Percentiles rank a stretch among this genome's conserved stretches.
These are phyloP conservation scores for Colletotrichum scovillei DNA, from an alignment of 2,329 filamentous ascomycete genomes.

Conservation along the genomic window DNA sequence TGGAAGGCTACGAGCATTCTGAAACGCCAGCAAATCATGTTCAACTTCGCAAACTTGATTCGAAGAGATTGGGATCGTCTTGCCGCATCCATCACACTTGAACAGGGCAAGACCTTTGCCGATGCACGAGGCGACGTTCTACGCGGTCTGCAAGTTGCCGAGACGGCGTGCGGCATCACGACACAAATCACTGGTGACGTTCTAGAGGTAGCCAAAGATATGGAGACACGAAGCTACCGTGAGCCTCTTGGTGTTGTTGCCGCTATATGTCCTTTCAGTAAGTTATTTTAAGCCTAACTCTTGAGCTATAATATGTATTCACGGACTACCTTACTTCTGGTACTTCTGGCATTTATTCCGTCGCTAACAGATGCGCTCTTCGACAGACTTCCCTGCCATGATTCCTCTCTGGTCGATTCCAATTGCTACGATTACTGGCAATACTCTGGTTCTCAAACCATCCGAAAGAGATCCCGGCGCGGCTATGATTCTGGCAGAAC, in stretches of 20 bases:
- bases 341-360: too few species aligned
- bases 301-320: neutral
- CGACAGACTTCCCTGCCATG: slow-evolving; percentile 78
- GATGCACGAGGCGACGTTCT: slow-evolving; percentile 79
- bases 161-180: slow-evolving; percentile 78
- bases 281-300: slow-evolving; percentile 41
- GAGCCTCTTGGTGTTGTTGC: slow-evolving; percentile 78
- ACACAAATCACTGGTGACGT: slow-evolving; percentile 79
- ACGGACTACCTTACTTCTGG: too few species aligned
- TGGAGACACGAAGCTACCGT: slow-evolving; percentile 78
- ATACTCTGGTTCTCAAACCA: slow-evolving; percentile 55
- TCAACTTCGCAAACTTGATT: slow-evolving; percentile 75
- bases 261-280: slow-evolving; percentile 79
- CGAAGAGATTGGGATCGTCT: slow-evolving; percentile 79
- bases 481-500: slow-evolving; percentile 70
- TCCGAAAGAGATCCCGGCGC: slow-evolving; percentile 69
- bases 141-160: slow-evolving; percentile 77
- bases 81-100: slow-evolving; percentile 78
- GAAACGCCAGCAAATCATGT: slow-evolving; percentile 78
- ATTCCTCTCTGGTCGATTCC: slow-evolving; percentile 82
- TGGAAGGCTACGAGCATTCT: slow-evolving; percentile 75
- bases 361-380: neutral
- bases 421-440: slow-evolving; percentile 78
- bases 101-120: slow-evolving; percentile 81
- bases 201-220: slow-evolving; percentile 80